A percentile compares a stretch with the other conserved stretches of the same genome.
Conservation (phyloP, 2,329 filamentous ascomycete genomes). For the Fusarium vanettenii region DNA sequence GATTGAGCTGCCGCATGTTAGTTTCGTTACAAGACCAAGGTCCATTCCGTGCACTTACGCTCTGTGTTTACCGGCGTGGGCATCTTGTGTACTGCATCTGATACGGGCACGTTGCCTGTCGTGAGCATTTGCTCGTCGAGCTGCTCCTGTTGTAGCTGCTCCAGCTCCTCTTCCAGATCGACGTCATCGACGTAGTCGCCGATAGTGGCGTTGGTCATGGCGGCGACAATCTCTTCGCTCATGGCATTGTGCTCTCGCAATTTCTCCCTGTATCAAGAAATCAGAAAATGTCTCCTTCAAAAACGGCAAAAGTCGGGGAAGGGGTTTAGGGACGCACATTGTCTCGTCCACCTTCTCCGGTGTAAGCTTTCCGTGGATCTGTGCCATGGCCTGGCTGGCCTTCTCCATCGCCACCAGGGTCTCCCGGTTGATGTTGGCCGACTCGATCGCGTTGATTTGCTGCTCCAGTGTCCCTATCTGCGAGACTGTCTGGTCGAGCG, state of each 20-base stretch:
- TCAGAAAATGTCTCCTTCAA: slow-evolving; percentile 45
- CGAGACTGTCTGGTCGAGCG: slow-evolving; percentile 87
- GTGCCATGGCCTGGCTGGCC: slow-evolving; percentile 89
- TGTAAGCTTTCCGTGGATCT: slow-evolving; percentile 90
- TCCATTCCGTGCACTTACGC: slow-evolving; percentile 65
- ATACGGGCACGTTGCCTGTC: slow-evolving; percentile 85
- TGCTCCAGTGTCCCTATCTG: slow-evolving; percentile 95
- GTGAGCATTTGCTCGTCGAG: slow-evolving; percentile 94
- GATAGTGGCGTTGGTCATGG: slow-evolving; percentile 78
- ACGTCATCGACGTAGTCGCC: slow-evolving; percentile 82
- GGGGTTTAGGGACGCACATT: slow-evolving; percentile 72
- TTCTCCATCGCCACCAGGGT: slow-evolving; percentile 94
- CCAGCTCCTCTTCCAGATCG: slow-evolving; percentile 88
- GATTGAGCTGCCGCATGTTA: slow-evolving; percentile 46
- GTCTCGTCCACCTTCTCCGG: slow-evolving; percentile 95
- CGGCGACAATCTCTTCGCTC: slow-evolving; percentile 90
- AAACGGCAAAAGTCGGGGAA: background rate
- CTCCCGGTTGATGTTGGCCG: slow-evolving; percentile 98
- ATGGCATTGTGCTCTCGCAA: slow-evolving; percentile 92
- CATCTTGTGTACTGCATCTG: slow-evolving; percentile 80
- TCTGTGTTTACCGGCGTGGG: slow-evolving; percentile 80
- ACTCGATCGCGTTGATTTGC: slow-evolving; percentile 96
- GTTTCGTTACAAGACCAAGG: background rate
- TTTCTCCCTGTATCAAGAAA: slow-evolving; percentile 74
- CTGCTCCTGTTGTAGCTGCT: slow-evolving; percentile 88